Base-by-base conservation (phyloP, 78 protist species). In the Isochrysis galbana region DNA sequence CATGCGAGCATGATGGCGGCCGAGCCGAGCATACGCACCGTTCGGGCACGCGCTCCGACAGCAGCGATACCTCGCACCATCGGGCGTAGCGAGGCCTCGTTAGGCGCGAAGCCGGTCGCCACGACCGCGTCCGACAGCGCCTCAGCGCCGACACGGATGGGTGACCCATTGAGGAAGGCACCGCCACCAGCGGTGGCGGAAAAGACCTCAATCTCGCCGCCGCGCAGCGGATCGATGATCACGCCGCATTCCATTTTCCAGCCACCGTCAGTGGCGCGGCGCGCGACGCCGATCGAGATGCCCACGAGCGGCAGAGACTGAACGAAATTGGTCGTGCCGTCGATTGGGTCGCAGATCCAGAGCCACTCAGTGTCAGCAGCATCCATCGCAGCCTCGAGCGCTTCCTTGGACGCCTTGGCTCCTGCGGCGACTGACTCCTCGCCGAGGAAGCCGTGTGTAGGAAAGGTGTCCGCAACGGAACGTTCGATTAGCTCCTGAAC, bases 251-350 rank as follows among this genome's bases (percentile, higher is more conserved):
- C 96, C 26, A 94, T 74, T 54, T 93, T 84, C 61, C 61, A 51
- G 7, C 61, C 29, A 7, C 14, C 29, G 29, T 51, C 61, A 7
- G 61, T 14, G 23, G 80, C 83, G 3, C 39, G 7, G 61, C 45
- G 17, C 67, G 92, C 92, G 11, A 45, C 61, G 5, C 93, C 98
- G 86, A 95, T 95, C 45, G 95, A 83, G 29, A 95, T 91, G 93
- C 41, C 55, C 21, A 29, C 51, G 23, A 90, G 25, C 32, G 92
- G 92, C 93, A 96, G 82, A 67, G 94, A 74, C 55, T 95, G 97
- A 32, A 94, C 97, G 83, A 96, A 96, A 74, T 97, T 97, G 21
- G 97, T 97, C 34, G 98, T 97, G 55, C 98, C 98, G 92, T 97
- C 98, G 54, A 97, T 83, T 10, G 97, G 97, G 91, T 97, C 98